Evolutionary conservation across 306 rosid species (phyloP).

Genomic region (Trichosanthes truncata): DNA sequence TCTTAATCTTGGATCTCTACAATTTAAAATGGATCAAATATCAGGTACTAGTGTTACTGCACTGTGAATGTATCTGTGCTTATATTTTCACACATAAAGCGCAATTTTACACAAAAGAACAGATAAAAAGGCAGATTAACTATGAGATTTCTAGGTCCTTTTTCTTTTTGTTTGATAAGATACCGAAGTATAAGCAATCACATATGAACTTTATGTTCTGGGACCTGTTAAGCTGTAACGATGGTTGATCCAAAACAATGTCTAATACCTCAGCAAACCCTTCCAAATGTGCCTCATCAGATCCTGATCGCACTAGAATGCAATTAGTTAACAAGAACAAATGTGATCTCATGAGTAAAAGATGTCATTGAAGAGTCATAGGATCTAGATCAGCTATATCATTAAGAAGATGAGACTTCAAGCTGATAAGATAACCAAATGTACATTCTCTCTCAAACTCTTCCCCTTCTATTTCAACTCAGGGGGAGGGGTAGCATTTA

Average conservation of each 20-base stretch:
- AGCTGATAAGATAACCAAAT: background rate
- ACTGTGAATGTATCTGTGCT: background rate
- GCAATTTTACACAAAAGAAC: background rate
- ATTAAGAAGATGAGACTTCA: background rate
- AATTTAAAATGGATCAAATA: conserved; percentile 20
- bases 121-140: background rate
- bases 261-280: background rate
- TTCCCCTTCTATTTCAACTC: background rate
- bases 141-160: background rate
- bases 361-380: background rate
- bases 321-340: background rate
- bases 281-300: background rate
- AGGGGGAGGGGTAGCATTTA: background rate
- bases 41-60: conserved; percentile 1
- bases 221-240: background rate
- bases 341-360: background rate
- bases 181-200: background rate
- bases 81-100: background rate
- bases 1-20: conserved; percentile 80
- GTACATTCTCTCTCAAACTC: background rate
- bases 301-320: conserved; percentile 1
- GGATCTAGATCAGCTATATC: background rate
- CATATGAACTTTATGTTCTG: background rate
- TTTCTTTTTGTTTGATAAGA: background rate
- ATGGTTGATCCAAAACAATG: background rate